Percentiles rank a stretch among this genome's conserved stretches.
Evolutionary conservation across 2,329 filamentous ascomycete genomes (phyloP).

Genomic region (Nectriaceae sp.): DNA sequence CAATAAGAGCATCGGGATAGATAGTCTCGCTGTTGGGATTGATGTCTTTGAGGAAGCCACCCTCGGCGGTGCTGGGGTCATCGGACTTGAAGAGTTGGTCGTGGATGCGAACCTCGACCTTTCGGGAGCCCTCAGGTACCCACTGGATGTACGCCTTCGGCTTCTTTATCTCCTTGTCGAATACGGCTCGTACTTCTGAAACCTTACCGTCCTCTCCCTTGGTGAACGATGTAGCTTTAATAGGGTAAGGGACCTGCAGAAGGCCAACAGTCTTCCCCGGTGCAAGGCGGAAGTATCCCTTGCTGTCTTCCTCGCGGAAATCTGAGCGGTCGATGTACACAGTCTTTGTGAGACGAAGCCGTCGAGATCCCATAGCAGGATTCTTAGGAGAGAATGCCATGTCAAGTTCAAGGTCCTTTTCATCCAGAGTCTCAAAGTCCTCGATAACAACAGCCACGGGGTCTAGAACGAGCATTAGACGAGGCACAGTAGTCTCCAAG

Average conservation of each 20-base stretch:
- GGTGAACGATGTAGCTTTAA: conserved; percentile 69
- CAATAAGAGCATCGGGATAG: conserved; percentile 77
- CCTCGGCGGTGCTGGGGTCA: conserved; percentile 74
- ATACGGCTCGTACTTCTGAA: conserved; percentile 62
- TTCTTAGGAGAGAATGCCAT: conserved; percentile 85
- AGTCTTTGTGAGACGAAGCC: conserved; percentile 67
- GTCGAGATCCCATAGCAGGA: conserved; percentile 63
- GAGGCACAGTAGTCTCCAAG: conserved; percentile 83
- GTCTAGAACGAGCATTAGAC: conserved; percentile 87
- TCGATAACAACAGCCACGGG: conserved; percentile 83
- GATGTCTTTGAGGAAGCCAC: conserved; percentile 81
- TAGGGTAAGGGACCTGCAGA: conserved; percentile 69
- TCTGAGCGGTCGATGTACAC: conserved; percentile 86
- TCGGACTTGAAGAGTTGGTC: conserved; percentile 85
- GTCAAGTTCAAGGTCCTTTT: conserved; percentile 50
- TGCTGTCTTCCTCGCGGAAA: conserved; percentile 73
- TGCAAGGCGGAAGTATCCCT: conserved; percentile 79
- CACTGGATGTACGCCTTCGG: conserved; percentile 89
- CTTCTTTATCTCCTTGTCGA: conserved; percentile 67
- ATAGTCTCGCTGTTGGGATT: conserved; percentile 82
- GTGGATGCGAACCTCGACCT: conserved; percentile 76
- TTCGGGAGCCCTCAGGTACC: conserved; percentile 70
- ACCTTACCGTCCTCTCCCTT: conserved; percentile 68
- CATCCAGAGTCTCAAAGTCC: conserved; percentile 55
- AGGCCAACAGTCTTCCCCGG: conserved; percentile 78